Evolutionary conservation across 352 stramenopile genomes (phyloP).

Genomic region (Pelagophyceae sp.): DNA sequence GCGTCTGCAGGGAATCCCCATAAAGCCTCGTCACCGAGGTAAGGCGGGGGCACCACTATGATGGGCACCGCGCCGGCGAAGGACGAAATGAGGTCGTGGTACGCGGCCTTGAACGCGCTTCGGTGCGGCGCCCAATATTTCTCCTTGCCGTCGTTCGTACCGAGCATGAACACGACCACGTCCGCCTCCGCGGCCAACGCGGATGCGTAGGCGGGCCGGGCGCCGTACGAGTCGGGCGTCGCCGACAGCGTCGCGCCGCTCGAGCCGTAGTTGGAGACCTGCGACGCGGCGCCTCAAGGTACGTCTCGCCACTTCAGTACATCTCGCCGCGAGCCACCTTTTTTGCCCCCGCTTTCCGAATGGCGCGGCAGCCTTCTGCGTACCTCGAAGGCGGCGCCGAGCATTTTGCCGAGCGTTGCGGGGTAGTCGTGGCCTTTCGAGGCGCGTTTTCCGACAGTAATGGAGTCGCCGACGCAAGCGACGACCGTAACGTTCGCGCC

Average conservation of each 20-base stretch:
- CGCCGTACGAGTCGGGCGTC: neutral
- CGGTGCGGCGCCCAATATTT: neutral
- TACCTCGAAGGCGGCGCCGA: neutral
- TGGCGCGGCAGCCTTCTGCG: too few species aligned
- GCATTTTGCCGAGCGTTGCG: neutral
- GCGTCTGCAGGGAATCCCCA: neutral
- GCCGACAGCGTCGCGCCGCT: neutral
- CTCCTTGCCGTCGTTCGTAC: neutral
- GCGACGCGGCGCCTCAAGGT: too few species aligned
- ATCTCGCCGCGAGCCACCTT: too few species aligned
- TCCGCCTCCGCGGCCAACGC: neutral
- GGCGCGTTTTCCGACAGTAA: neutral
- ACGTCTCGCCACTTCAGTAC: too few species aligned
- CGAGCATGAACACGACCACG: neutral
- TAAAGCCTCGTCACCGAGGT: neutral
- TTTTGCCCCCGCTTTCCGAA: too few species aligned
- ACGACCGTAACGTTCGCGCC: neutral
- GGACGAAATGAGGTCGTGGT: neutral
- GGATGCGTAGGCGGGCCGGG: neutral
- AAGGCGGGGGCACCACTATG: neutral
- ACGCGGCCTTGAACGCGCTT: neutral
- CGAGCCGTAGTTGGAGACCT: neutral
- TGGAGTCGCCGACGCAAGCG: slow-evolving; percentile 8
- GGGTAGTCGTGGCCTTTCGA: neutral
- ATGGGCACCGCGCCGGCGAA: neutral